phyloP scores from a whole-genome alignment of 768 basidiomycete species.

The Holtermannia corniformis region DNA sequence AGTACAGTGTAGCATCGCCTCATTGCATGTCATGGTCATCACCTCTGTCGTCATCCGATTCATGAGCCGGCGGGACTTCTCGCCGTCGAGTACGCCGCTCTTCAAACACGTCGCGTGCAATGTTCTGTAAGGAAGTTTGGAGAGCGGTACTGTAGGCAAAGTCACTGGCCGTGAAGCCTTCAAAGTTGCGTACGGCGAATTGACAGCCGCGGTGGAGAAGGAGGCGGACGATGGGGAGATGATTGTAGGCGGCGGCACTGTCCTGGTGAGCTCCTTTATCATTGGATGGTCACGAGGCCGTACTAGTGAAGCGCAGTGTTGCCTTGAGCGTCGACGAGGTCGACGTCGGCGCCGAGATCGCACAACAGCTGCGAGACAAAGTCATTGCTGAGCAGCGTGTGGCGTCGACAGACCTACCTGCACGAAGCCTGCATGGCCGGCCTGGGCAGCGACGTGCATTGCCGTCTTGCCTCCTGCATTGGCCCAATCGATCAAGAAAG shows the following conservation, averaged over 20 bases:
- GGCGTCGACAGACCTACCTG: too few species aligned
- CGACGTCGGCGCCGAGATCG: slow-evolving; percentile 80
- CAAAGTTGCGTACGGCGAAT: slow-evolving; percentile 71
- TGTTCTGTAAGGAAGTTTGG: slow-evolving; percentile 11
- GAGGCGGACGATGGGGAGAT: slow-evolving; percentile 58
- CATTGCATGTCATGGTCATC: not conserved
- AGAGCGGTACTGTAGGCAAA: slow-evolving; percentile 66
- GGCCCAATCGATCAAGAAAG: slow-evolving; percentile 83
- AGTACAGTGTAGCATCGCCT: not conserved
- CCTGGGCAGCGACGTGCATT: slow-evolving; percentile 74
- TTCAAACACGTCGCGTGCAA: slow-evolving; percentile 20
- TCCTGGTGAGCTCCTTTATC: slow-evolving; percentile 61
- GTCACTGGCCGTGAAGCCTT: slow-evolving; percentile 84
- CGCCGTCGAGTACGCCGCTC: slow-evolving; percentile 10
- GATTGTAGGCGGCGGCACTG: slow-evolving; percentile 39
- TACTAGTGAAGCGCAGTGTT: slow-evolving; percentile 91
- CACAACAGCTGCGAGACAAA: slow-evolving; percentile 51
- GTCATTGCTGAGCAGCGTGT: not conserved
- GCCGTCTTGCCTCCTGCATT: slow-evolving; percentile 84
- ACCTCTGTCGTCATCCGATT: not conserved
- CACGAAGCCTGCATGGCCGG: slow-evolving; percentile 82
- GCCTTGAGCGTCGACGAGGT: slow-evolving; percentile 81
- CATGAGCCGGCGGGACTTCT: slow-evolving; percentile 1
- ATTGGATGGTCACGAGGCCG: slow-evolving; percentile 57
- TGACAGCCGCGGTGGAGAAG: slow-evolving; percentile 84